phyloP scores from a whole-genome alignment of 2,329 filamentous ascomycete species.

The Monilinia polystroma region DNA sequence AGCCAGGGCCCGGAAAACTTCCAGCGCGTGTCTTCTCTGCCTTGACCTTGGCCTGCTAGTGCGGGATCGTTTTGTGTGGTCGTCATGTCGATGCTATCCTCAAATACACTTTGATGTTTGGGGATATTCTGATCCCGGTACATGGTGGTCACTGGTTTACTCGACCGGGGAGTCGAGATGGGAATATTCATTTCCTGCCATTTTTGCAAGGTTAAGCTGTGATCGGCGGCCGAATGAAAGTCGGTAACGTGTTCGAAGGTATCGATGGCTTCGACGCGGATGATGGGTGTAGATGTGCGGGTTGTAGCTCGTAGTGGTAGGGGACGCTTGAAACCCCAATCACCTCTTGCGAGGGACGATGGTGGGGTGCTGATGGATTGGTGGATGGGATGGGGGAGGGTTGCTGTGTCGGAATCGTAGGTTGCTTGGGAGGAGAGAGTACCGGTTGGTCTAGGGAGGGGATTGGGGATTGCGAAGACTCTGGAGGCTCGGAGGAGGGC shows the following conservation, averaged over 20 bases:
- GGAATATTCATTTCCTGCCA: slow-evolving; percentile 80
- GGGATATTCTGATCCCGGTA: neutral
- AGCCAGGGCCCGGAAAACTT: slow-evolving; percentile 68
- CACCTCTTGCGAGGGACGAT: slow-evolving; percentile 71
- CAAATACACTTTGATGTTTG: slow-evolving; percentile 53
- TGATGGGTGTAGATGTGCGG: slow-evolving; percentile 68
- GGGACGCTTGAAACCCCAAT: slow-evolving; percentile 90
- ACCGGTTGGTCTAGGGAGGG: slow-evolving; percentile 62
- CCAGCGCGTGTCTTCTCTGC: slow-evolving; percentile 54
- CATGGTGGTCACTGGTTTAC: neutral
- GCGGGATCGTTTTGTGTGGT: slow-evolving; percentile 13
- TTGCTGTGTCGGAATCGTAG: slow-evolving; percentile 65
- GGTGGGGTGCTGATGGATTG: slow-evolving; percentile 78
- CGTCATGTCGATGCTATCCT: slow-evolving; percentile 57
- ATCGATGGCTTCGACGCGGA: slow-evolving; percentile 77
- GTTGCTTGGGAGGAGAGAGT: slow-evolving; percentile 50
- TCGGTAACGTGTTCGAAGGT: slow-evolving; percentile 87
- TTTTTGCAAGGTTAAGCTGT: slow-evolving; percentile 77
- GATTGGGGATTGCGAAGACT: slow-evolving; percentile 81
- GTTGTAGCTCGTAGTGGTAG: slow-evolving; percentile 75
- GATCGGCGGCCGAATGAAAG: slow-evolving; percentile 79
- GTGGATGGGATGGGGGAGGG: slow-evolving; percentile 74
- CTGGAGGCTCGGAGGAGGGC: slow-evolving; percentile 81
- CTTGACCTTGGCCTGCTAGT: slow-evolving; percentile 12
- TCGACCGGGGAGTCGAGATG: slow-evolving; percentile 53